Evolutionary conservation across 2,329 filamentous ascomycete genomes (phyloP).

Genomic region (Trichoderma sp.): DNA sequence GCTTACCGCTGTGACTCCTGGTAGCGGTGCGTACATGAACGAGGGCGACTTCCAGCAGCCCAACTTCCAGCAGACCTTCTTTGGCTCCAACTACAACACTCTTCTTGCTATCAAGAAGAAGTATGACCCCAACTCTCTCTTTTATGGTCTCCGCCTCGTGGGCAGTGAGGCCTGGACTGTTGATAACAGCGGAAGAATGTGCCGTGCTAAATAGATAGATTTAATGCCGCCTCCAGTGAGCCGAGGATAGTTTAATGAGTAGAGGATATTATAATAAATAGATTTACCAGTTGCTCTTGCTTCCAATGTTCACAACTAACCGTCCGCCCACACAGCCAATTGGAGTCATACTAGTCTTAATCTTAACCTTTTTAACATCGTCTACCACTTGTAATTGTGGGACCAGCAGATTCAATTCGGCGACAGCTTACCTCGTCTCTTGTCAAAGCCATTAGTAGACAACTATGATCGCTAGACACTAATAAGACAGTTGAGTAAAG

Average conservation of each 20-base stretch:
- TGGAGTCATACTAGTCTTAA: not conserved
- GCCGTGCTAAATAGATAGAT: not conserved
- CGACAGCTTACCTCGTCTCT: not conserved
- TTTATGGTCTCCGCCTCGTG: conserved; percentile 48
- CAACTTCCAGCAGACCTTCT: conserved; percentile 46
- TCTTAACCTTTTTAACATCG: not conserved
- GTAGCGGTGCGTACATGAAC: conserved; percentile 47
- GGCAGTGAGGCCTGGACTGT: conserved; percentile 50
- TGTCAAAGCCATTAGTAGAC: not conserved
- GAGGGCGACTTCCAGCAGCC: conserved; percentile 50
- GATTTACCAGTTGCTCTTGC: not conserved
- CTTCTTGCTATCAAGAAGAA: conserved; percentile 46
- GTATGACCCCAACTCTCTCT: conserved; percentile 46
- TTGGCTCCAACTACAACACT: conserved; percentile 43
- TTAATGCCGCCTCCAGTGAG: not conserved
- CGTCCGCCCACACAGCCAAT: not conserved
- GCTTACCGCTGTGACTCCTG: conserved; percentile 33
- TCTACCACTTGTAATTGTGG: not conserved
- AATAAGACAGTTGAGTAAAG: not conserved
- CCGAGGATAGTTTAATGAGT: not conserved
- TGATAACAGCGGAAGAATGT: conserved; percentile 26
- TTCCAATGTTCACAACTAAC: not conserved
- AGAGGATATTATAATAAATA: not conserved
- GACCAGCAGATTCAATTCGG: not conserved
- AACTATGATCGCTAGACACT: not conserved